These are phyloP conservation scores for Terana coerulea DNA, from an alignment of 768 basidiomycete genomes.

Conservation along the genomic window DNA sequence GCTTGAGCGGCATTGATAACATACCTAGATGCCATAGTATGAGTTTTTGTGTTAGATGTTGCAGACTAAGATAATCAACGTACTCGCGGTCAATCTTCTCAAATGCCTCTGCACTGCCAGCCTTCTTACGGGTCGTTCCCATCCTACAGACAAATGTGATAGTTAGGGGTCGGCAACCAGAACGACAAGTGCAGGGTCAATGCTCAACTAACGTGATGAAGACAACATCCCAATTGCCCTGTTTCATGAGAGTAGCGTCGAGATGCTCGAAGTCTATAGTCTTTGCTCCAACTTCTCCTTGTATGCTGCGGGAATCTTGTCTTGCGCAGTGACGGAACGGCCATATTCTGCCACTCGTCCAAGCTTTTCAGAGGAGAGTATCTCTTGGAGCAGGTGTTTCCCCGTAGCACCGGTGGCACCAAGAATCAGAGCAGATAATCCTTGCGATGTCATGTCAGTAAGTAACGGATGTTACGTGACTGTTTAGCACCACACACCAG, in stretches of 20 bases:
- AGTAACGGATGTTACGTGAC: too few relatives aligned
- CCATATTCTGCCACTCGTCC: conserved; percentile 68
- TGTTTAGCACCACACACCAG: background rate
- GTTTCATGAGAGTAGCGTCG: conserved; percentile 44
- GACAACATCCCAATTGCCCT: conserved; percentile 69
- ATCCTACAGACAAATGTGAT: conserved; percentile 34
- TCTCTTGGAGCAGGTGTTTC: conserved; percentile 52
- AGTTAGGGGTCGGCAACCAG: background rate
- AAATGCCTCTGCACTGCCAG: conserved; percentile 55
- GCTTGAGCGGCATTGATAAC: conserved; percentile 70
- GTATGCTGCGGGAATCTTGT: conserved; percentile 32
- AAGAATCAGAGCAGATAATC: conserved; percentile 57
- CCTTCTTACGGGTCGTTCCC: conserved; percentile 58
- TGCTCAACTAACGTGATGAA: conserved; percentile 61
- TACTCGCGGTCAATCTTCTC: conserved; percentile 78
- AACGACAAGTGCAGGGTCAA: background rate
- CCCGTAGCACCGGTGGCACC: conserved; percentile 76
- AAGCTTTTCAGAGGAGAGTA: conserved; percentile 55
- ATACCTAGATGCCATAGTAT: conserved; percentile 41
- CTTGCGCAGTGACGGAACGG: conserved; percentile 49
- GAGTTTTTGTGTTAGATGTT: conserved; percentile 19
- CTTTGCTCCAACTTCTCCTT: conserved; percentile 66
- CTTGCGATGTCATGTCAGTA: background rate
- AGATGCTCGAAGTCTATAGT: conserved; percentile 67
- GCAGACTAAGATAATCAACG: conserved; percentile 8